Evolutionary conservation across 345 rosid species (phyloP), one percentile per base, ranked within the genome.

Genomic region (Sisymbrium irio): DNA sequence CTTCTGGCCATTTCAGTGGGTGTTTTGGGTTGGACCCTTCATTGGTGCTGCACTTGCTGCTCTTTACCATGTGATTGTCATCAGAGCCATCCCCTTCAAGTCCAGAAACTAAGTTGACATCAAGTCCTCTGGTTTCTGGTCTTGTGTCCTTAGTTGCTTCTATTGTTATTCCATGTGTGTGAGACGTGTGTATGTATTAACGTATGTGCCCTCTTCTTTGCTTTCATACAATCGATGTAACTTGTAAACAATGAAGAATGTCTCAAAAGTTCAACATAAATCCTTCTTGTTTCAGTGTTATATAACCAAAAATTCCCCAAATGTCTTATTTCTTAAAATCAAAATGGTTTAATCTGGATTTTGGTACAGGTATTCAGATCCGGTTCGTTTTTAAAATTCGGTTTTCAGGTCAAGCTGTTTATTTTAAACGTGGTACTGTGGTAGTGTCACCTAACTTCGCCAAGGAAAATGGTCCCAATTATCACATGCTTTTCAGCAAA

Each of bases 11-110:
- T 40, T 69, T 12, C 83, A 88, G 93, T 88, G 94, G 94, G 80
- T 88, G 27, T 88, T 88, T 77, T 88, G 91, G 94, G 88, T 88
- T 10, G 94, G 94, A 12, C 94, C 94, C 11, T 86, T 88, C 67
- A 59, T 85, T 28, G 94, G 94, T 2, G 94, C 94, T 32, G 89
- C 84, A 8, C 84, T 88, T 36, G 94, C 94, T 35, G 94, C 94
- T 46, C 66, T 88, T 0, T 88, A 88, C 79, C 94, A 86, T 71
- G 78, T 65, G 27, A 84, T 86, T 20, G 86, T 88, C 78, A 88
- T 88, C 79, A 85, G 94, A 74, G 94, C 94, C 72, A 86, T 88
- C 19, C 89, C 94, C 14, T 88, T 88, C 78, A 88, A 86, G 72
- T 62, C 71, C 47, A 71, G 72, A 62, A 71, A 25, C 68, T 71